Evolutionary conservation across 805 yeast genomes (phyloP).

Genomic region (Lachancea dasiensis): DNA sequence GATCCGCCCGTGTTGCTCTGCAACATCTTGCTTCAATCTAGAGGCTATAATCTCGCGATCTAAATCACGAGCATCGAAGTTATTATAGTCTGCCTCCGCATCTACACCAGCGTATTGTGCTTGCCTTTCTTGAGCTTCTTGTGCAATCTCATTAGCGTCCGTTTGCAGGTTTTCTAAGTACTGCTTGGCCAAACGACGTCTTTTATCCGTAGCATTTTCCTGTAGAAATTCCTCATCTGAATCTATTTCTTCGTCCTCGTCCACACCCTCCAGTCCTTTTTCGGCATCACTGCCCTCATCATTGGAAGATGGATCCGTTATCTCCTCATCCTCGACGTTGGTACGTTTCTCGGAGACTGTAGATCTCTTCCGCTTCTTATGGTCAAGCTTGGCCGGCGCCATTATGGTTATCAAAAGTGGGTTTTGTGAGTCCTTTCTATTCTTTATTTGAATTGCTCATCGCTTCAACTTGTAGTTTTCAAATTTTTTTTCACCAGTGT

Average conservation of each 20-base stretch:
- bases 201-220: slow-evolving; percentile 86
- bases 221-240: slow-evolving; percentile 68
- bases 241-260: slow-evolving; percentile 40
- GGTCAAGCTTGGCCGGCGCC: slow-evolving; percentile 2
- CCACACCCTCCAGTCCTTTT: slow-evolving; percentile 30
- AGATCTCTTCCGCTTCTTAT: slow-evolving; percentile 22
- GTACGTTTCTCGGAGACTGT: slow-evolving; percentile 10
- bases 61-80: slow-evolving; percentile 84
- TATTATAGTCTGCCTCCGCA: slow-evolving; percentile 36
- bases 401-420: neutral
- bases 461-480: slow-evolving; percentile 12
- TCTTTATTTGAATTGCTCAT: slow-evolving; percentile 14
- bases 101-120: slow-evolving; percentile 14
- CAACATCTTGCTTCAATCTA: slow-evolving; percentile 80
- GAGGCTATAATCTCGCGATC: slow-evolving; percentile 81
- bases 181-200: slow-evolving; percentile 91
- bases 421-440: neutral
- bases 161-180: slow-evolving; percentile 72
- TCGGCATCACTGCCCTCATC: slow-evolving; percentile 42
- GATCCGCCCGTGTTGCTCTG: slow-evolving; percentile 80
- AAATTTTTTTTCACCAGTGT: slow-evolving; percentile 17
- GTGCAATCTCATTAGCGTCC: slow-evolving; percentile 40
- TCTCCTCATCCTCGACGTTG: slow-evolving; percentile 44
- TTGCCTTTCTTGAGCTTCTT: slow-evolving; percentile 14
- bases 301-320: slow-evolving; percentile 44